Percentiles rank a stretch among this genome's conserved stretches.
Evolutionary conservation across 106 monocot genomes (phyloP).

Genomic region (Allium fistulosum): DNA sequence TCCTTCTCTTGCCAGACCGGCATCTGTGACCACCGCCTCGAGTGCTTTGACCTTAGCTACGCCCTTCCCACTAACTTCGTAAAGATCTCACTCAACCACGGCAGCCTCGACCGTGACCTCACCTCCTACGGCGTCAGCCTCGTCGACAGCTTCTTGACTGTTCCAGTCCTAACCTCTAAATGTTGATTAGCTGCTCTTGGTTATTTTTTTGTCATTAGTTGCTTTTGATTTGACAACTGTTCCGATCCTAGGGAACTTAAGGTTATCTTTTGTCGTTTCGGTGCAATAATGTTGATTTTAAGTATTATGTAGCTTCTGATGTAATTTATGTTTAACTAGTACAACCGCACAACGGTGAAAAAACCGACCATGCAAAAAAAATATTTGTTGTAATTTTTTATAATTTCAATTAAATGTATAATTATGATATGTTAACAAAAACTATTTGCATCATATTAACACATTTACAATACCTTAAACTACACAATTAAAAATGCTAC

Average conservation of each 20-base stretch:
- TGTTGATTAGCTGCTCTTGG: constrained; percentile 67
- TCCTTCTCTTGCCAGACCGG: constrained; percentile 75
- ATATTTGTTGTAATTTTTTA: too few species aligned
- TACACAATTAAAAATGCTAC: too few species aligned
- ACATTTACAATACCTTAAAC: too few species aligned
- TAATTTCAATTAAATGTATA: too few species aligned
- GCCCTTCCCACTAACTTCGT: constrained; percentile 75
- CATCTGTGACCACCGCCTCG: constrained; percentile 67
- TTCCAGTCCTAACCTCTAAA: constrained; percentile 78
- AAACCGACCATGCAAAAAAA: too few species aligned
- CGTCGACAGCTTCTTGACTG: constrained; percentile 89
- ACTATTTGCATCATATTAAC: too few species aligned
- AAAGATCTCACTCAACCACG: constrained; percentile 85
- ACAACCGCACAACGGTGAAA: too few species aligned
- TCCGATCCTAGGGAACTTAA: constrained; percentile 74
- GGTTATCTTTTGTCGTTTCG: constrained; percentile 80
- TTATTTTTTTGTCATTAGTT: constrained; percentile 71
- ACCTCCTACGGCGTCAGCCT: constrained; percentile 77
- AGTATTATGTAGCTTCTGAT: too few species aligned
- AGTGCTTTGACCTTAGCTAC: constrained; percentile 70
- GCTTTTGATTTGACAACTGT: constrained; percentile 62
- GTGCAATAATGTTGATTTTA: neutral
- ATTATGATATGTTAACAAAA: too few species aligned
- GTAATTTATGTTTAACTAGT: too few species aligned
- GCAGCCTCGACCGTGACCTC: constrained; percentile 28